These are phyloP conservation scores for Cladophialophora bantiana DNA, from an alignment of 2,329 filamentous ascomycete species.

Conservation along the genomic window DNA sequence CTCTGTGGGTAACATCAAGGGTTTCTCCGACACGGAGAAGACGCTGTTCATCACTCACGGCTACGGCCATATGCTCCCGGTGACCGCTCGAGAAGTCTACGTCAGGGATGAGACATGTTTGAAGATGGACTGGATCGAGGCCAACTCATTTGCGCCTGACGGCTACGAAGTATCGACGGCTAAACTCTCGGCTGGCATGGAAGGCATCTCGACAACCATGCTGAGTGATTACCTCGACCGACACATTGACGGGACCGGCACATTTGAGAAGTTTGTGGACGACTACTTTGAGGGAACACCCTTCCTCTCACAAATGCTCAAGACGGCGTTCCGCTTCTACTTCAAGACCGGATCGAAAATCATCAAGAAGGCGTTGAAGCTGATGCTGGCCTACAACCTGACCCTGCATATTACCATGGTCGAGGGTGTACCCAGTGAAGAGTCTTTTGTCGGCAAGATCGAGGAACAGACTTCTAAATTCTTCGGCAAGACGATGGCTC, in stretches of 20 bases:
- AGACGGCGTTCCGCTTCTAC: conserved; percentile 94
- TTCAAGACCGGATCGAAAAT: conserved; percentile 85
- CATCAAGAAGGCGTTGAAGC: conserved; percentile 92
- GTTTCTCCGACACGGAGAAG: conserved; percentile 68
- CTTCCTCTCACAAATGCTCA: conserved; percentile 94
- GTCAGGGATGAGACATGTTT: conserved; percentile 93
- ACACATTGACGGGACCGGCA: conserved; percentile 87
- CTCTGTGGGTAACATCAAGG: conserved; percentile 94
- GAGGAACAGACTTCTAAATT: conserved; percentile 86
- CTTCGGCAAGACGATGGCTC: conserved; percentile 87
- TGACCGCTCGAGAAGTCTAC: conserved; percentile 92
- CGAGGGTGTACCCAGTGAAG: conserved; percentile 83
- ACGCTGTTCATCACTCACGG: conserved; percentile 94
- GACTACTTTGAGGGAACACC: conserved; percentile 95
- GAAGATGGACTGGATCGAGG: conserved; percentile 91
- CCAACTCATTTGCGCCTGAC: conserved; percentile 70
- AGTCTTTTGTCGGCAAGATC: conserved; percentile 79
- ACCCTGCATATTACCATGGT: conserved; percentile 95
- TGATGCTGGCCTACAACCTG: conserved; percentile 93
- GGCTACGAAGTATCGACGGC: conserved; percentile 88
- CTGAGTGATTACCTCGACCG: conserved; percentile 93
- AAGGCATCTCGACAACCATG: conserved; percentile 80
- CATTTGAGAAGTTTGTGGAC: conserved; percentile 91
- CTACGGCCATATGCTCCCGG: conserved; percentile 89
- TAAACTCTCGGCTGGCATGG: conserved; percentile 85